Evolutionary conservation across 1,284 basidiomycete genomes (phyloP).

Genomic region (Microbotryum saponariae): DNA sequence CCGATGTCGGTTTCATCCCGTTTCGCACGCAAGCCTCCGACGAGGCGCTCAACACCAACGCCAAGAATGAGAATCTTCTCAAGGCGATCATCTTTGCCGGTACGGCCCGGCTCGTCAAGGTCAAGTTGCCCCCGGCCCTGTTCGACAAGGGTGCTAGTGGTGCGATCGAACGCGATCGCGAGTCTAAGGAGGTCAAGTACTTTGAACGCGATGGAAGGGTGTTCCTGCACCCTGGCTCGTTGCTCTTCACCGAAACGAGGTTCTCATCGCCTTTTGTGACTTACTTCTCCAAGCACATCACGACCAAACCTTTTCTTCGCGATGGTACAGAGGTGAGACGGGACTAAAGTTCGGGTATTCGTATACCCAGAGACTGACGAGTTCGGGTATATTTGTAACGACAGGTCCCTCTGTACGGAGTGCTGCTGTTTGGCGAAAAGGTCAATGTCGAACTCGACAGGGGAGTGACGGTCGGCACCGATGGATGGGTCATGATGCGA

Average conservation of each 20-base stretch:
- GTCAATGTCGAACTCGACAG: conserved; percentile 67
- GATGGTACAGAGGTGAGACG: conserved; percentile 72
- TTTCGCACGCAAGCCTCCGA: conserved; percentile 8
- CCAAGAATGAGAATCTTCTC: conserved; percentile 59
- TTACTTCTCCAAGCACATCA: conserved; percentile 75
- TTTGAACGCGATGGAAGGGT: conserved; percentile 59
- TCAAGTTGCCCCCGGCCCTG: conserved; percentile 66
- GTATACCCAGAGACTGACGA: neutral
- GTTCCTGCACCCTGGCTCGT: conserved; percentile 77
- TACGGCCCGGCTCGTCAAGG: conserved; percentile 43
- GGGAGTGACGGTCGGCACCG: conserved; percentile 52
- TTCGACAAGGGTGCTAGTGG: conserved; percentile 76
- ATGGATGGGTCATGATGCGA: conserved; percentile 57
- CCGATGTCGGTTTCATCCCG: conserved; percentile 58
- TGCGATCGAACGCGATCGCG: conserved; percentile 69
- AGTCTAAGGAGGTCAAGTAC: conserved; percentile 70
- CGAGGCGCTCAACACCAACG: conserved; percentile 33
- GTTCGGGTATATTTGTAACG: neutral
- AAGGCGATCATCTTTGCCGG: conserved; percentile 76
- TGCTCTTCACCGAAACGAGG: conserved; percentile 62
- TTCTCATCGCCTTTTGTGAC: conserved; percentile 70
- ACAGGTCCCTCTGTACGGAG: conserved; percentile 72
- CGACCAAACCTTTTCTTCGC: conserved; percentile 75
- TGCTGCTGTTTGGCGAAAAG: conserved; percentile 74
- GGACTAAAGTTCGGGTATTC: neutral